A percentile compares a stretch with the other conserved stretches of the same genome.
phyloP scores from a whole-genome alignment of 257 asterid species.

The Ballota nigra region DNA sequence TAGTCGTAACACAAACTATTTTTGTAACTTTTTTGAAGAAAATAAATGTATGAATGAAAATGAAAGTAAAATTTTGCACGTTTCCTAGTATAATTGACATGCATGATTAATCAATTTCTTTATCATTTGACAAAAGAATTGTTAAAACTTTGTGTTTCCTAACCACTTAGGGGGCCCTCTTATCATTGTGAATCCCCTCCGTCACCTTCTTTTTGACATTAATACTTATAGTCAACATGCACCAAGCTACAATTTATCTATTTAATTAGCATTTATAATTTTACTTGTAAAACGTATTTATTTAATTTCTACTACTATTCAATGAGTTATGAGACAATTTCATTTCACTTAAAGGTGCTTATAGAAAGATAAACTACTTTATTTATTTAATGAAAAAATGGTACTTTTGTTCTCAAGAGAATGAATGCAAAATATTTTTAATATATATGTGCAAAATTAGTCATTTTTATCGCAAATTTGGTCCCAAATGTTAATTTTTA shows the following conservation, averaged over 20 bases:
- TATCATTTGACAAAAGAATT: slow-evolving; percentile 28
- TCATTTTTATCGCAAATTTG: no score
- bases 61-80: background rate
- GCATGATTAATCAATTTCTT: slow-evolving; percentile 31
- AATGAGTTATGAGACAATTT: background rate
- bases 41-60: background rate
- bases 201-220: slow-evolving; percentile 47
- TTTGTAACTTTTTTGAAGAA: background rate
- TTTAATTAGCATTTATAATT: no score
- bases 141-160: slow-evolving; percentile 45
- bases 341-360: no score
- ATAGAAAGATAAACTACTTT: no score
- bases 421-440: no score
- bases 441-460: no score
- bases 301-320: background rate
- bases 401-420: no score
- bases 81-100: background rate
- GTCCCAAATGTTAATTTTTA: no score
- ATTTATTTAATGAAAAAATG: no score
- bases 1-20: no score
- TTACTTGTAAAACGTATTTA: background rate
- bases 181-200: slow-evolving; percentile 54
- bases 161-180: slow-evolving; percentile 64
- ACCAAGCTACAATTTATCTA: slow-evolving; percentile 4
- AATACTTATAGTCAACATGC: slow-evolving; percentile 39